Percentiles rank a stretch among this genome's conserved stretches.
phyloP scores from a whole-genome alignment of 108 stramenopile species.

The Skeletonema potamos region DNA sequence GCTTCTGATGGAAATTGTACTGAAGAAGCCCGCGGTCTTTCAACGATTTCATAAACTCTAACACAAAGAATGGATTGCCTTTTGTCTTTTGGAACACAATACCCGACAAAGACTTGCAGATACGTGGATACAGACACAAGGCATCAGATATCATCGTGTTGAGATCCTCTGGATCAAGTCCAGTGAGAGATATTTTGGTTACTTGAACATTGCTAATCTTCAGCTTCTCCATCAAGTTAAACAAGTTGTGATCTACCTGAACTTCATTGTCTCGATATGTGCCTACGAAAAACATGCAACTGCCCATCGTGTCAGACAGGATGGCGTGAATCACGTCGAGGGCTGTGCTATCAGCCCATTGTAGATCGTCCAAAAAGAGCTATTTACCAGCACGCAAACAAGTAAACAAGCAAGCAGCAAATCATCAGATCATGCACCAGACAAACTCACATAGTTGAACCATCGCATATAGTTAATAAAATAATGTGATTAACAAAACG shows the following conservation, averaged over 20 bases:
- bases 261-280: slow-evolving; percentile 41
- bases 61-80: slow-evolving; percentile 28
- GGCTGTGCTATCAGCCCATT: slow-evolving; percentile 31
- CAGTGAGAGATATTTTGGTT: slow-evolving; percentile 1
- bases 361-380: slow-evolving; percentile 41
- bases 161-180: slow-evolving; percentile 29
- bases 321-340: slow-evolving; percentile 26
- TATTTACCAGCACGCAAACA: too few relatives aligned
- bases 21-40: slow-evolving; percentile 5
- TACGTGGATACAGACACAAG: slow-evolving; percentile 21
- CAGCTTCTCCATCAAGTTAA: slow-evolving; percentile 12
- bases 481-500: too few relatives aligned
- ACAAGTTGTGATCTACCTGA: slow-evolving; percentile 16
- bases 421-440: too few relatives aligned
- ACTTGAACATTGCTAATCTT: slow-evolving; percentile 2
- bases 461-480: too few relatives aligned
- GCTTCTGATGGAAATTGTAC: slow-evolving; percentile 10
- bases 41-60: slow-evolving; percentile 22
- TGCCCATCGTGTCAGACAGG: slow-evolving; percentile 26
- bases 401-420: too few relatives aligned
- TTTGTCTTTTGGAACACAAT: slow-evolving; percentile 31
- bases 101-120: slow-evolving; percentile 15
- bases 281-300: slow-evolving; percentile 36
- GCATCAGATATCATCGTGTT: too few relatives aligned
- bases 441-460: too few relatives aligned